Evolutionary conservation across 257 asterid genomes (phyloP), one percentile per base, ranked within the genome.

Genomic region (Ligustrum vulgare): DNA sequence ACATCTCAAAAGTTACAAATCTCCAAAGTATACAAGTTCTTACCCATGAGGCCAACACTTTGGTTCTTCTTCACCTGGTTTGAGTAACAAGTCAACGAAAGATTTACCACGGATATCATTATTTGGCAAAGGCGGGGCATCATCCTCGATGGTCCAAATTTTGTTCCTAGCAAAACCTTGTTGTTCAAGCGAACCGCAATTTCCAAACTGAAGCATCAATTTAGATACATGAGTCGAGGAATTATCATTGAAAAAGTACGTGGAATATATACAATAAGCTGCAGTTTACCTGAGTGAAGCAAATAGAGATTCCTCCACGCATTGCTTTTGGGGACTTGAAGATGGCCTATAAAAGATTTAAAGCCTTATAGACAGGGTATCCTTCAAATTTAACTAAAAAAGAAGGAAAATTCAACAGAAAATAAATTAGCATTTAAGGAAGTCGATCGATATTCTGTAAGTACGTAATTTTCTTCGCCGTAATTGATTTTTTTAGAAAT

Each of bases 1-100:
- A 39, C 45, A 39, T 39, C 45, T 51, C 9, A 16, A 31, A 8
- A 31, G 49, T 22, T 72, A 70, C n/a, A 51, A 43, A 36, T 70
- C n/a, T 74, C 66, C 25, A 22, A 49, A 77, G 72, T 10, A 47
- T 9, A 67, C 5, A 67, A 67, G 58, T 18, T n/a, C 71, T 76
- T 86, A 94, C 98, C 98, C 64, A 65, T 91, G 88, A 80, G 98
- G 97, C 97, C 96, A 95, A 90, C 70, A 85, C 85, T 92, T 94
- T 25, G 89, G 77, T 73, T 92, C 98, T 69, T 94, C 98, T 82
- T 92, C 97, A n/a, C 90, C 82, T 69, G 96, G 91, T 91, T 87
- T 91, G 72, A 95, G 98, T 36, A 91, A 83, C 75, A 95, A 84
- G 83, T 95, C 99, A 20, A 95, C 71, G 20, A 80, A 91, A 33